A percentile compares a stretch with the other conserved stretches of the same genome.
Evolutionary conservation across 2,329 filamentous ascomycete species (phyloP).

Genomic region (Calonectria crousiana): DNA sequence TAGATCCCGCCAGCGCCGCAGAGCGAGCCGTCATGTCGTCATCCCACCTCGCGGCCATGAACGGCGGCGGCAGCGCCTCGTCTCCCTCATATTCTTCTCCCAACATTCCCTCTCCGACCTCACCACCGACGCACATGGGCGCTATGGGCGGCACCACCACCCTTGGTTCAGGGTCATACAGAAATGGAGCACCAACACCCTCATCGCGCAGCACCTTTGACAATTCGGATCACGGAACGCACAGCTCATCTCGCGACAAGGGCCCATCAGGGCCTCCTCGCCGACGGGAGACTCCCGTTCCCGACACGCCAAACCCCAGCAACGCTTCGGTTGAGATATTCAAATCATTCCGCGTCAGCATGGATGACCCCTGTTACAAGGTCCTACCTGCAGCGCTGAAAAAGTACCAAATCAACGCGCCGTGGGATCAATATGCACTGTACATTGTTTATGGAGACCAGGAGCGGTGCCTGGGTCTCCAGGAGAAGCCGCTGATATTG

Average conservation of each 20-base stretch:
- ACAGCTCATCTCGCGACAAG: conserved; percentile 46
- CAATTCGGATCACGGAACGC: conserved; percentile 57
- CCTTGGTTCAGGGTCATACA: conserved; percentile 72
- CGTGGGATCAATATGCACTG: conserved; percentile 96
- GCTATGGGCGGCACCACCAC: conserved; percentile 57
- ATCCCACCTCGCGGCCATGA: conserved; percentile 78
- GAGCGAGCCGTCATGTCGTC: conserved; percentile 76
- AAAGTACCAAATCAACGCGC: conserved; percentile 98
- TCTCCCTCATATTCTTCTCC: conserved; percentile 70
- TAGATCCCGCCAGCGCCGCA: conserved; percentile 78
- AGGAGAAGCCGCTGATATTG: conserved; percentile 93
- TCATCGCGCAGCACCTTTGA: conserved; percentile 68
- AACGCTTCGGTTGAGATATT: conserved; percentile 89
- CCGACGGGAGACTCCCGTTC: conserved; percentile 71
- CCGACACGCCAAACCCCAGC: conserved; percentile 67
- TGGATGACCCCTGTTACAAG: conserved; percentile 98
- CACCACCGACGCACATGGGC: conserved; percentile 67
- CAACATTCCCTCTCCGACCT: conserved; percentile 78
- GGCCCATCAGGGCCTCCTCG: conserved; percentile 58
- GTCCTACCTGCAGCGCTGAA: conserved; percentile 95
- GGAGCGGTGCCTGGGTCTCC: conserved; percentile 89
- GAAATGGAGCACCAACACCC: conserved; percentile 65
- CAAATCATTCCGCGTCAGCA: conserved; percentile 97
- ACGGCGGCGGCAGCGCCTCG: conserved; percentile 66
- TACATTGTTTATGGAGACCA: conserved; percentile 99